These are phyloP conservation scores for Leccinum olivaceopallidum DNA, from an alignment of 768 basidiomycete species.

Conservation along the genomic window DNA sequence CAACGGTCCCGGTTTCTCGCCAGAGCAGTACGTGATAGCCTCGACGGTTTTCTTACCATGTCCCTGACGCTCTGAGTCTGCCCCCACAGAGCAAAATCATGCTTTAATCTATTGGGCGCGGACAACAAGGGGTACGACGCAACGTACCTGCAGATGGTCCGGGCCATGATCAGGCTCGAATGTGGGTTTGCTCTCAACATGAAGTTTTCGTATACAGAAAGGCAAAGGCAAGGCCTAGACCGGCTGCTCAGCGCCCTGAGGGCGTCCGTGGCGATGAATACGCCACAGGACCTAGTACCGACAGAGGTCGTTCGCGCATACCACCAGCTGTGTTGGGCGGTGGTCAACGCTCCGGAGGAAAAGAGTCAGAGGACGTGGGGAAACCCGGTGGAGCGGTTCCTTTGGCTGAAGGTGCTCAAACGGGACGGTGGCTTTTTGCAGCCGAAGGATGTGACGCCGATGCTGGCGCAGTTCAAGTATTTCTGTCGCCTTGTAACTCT, in stretches of 20 bases:
- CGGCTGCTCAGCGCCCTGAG: neutral
- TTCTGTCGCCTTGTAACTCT: neutral
- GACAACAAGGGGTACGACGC: too few relatives aligned
- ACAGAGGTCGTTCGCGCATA: neutral
- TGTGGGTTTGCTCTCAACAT: neutral
- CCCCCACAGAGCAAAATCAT: too few relatives aligned
- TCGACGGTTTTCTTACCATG: too few relatives aligned
- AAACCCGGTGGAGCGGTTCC: neutral
- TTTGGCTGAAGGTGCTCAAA: neutral
- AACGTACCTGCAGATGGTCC: neutral
- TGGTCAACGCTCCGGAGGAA: neutral
- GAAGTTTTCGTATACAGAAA: neutral
- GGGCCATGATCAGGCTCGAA: neutral
- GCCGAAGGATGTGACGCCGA: neutral
- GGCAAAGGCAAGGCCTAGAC: neutral
- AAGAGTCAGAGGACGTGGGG: neutral
- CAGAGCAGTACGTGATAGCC: too few relatives aligned
- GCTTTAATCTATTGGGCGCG: too few relatives aligned
- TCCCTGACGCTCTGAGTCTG: too few relatives aligned
- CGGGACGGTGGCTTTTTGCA: neutral
- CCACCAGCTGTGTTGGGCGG: neutral
- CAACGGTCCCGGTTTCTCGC: too few relatives aligned
- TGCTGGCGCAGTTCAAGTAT: neutral
- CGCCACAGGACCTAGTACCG: neutral
- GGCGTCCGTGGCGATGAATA: neutral